These are phyloP conservation scores for Primulina tabacum DNA, from an alignment of 257 asterid species.

Conservation along the genomic window DNA sequence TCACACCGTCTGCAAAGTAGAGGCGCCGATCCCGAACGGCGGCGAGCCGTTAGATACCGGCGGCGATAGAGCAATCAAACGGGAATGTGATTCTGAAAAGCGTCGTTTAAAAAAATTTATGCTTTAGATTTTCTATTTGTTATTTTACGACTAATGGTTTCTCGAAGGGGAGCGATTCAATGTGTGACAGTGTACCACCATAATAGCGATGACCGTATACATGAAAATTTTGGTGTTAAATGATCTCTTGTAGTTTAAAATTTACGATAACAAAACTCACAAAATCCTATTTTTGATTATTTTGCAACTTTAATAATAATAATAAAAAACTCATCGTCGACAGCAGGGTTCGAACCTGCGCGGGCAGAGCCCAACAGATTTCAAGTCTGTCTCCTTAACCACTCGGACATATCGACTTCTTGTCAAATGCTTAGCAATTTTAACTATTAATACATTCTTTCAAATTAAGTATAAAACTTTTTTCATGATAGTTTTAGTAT, in stretches of 20 bases:
- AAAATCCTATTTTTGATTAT: too few species aligned
- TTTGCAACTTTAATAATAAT: too few species aligned
- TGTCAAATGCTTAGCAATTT: too few species aligned
- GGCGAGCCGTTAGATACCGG: background rate
- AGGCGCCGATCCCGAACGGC: background rate
- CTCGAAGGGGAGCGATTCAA: background rate
- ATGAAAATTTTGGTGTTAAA: too few species aligned
- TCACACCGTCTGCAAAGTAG: background rate
- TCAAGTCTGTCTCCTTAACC: conserved; percentile 89
- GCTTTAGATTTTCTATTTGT: too few species aligned
- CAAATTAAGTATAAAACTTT: too few species aligned
- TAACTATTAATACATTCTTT: too few species aligned
- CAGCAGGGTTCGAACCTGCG: conserved; percentile 88
- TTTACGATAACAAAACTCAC: too few species aligned
- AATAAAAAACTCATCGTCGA: conserved; percentile 33
- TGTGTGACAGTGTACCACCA: background rate
- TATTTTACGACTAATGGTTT: too few species aligned
- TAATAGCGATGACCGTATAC: too few species aligned
- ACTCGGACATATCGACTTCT: conserved; percentile 69
- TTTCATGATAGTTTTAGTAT: too few species aligned
- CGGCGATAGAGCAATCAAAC: background rate
- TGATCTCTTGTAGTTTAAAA: too few species aligned
- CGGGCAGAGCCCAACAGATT: conserved; percentile 88
- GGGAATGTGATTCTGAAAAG: background rate
- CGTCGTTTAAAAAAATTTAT: background rate